Base-by-base conservation (phyloP, 2,329 filamentous ascomycete species). In the Trichoderma afroharzianum region DNA sequence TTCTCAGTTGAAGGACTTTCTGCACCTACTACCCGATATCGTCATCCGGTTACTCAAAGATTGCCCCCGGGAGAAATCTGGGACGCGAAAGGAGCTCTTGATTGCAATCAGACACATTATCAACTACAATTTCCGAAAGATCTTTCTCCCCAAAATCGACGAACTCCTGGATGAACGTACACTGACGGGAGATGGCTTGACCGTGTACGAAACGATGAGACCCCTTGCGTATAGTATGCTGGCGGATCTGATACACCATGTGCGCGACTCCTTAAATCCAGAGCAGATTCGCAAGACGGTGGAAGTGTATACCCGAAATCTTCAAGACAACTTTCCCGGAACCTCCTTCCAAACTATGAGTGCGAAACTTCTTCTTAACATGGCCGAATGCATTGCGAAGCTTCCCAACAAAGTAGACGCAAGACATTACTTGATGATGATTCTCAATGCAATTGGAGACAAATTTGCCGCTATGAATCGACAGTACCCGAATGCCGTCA, bases 341-440 rank as follows among this genome's bases (percentile, higher is more conserved):
- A 98, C 97, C 0, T 99, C 95, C 81, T 99, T 99, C 79, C 97
- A 99, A 81, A 99, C 96, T 0, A 99, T 99, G 96, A 98, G 96
- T 77, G 97, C 96, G 0, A 99, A 98, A 81, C 85, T 99, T 3
- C 85, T 99, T 1, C 85, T 99, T 14, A 99, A 99, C 80, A 97
- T 99, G 94, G 96, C 95, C 0, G 97, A 99, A 78, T 97, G 94
- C 80, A 99, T 99, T 78, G 93, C 95, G 1, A 97, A 95, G 80
- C 88, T 99, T 76, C 92, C 92, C 24, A 93, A 97, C 79, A 99
- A 98, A 83, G 90, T 92, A 57, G 95, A 99, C 80, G 96, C 96
- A 28, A 91, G 97, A 6, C 95, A 98, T 80, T 97, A 97, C 80
- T 84, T 99, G 73, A 94, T 99, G 78, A 96, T 97, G 90, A 98